Conservation (phyloP, 306 rosid genomes). For the Argentina anserina region DNA sequence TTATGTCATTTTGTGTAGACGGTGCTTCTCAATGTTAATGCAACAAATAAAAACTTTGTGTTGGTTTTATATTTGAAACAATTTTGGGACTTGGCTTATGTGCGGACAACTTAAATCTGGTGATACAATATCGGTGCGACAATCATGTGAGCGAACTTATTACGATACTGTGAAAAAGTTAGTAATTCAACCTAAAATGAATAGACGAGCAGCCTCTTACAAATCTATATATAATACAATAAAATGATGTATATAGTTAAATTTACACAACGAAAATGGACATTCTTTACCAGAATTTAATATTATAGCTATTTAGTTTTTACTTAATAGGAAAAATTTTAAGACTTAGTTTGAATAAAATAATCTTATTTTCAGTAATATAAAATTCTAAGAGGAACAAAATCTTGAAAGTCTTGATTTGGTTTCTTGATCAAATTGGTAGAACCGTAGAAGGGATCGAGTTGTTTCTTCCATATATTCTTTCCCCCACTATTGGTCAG, state of each 20-base stretch:
- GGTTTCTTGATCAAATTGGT: constrained; percentile 5
- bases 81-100: neutral
- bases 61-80: neutral
- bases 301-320: no score
- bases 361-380: no score
- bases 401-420: neutral
- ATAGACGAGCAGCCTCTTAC: neutral
- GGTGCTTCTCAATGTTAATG: neutral
- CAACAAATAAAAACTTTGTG: neutral
- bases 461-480: constrained; percentile 3
- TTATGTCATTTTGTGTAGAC: constrained; percentile 11
- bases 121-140: neutral
- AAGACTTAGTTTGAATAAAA: no score
- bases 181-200: neutral
- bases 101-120: neutral
- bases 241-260: no score
- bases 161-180: no score
- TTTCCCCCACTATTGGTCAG: neutral
- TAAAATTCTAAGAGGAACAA: constrained; percentile 9
- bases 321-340: no score
- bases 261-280: no score
- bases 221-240: no score
- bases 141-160: neutral
- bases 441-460: neutral
- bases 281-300: no score